Conservation (phyloP, 1,284 basidiomycete species). For the Cutaneotrichosporon sp. region DNA sequence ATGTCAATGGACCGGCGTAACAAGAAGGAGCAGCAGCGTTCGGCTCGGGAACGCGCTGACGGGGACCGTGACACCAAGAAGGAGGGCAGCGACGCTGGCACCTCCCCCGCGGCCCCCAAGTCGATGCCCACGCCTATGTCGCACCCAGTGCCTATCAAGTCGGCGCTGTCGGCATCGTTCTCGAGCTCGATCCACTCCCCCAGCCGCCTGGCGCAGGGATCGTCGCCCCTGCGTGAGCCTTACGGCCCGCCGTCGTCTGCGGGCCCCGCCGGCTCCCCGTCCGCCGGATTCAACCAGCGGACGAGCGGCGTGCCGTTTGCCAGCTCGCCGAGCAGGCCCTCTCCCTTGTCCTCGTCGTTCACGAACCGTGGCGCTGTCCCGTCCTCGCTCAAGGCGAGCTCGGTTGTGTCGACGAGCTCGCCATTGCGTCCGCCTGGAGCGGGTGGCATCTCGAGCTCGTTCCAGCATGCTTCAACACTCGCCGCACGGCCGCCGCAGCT, state of each 20-base stretch:
- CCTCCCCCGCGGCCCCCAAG: slow-evolving; percentile 11
- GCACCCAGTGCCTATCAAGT: slow-evolving; percentile 47
- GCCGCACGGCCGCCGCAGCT: slow-evolving; percentile 31
- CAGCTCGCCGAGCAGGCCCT: slow-evolving; percentile 45
- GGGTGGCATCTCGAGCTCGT: slow-evolving; percentile 40
- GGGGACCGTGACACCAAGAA: slow-evolving; percentile 9
- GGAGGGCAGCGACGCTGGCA: slow-evolving; percentile 19
- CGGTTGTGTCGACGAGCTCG: slow-evolving; percentile 33
- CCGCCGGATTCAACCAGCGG: slow-evolving; percentile 40
- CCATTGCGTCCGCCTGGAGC: slow-evolving; percentile 43
- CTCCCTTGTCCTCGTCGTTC: slow-evolving; percentile 44
- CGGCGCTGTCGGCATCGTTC: slow-evolving; percentile 42
- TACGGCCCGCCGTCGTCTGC: slow-evolving; percentile 45
- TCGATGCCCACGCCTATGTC: slow-evolving; percentile 23
- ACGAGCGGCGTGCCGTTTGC: slow-evolving; percentile 35
- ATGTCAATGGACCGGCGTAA: slow-evolving; percentile 97
- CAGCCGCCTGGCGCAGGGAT: slow-evolving; percentile 25
- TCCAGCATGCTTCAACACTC: slow-evolving; percentile 37
- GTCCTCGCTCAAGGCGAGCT: slow-evolving; percentile 38
- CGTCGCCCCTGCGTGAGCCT: slow-evolving; percentile 48
- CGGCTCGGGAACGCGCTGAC: slow-evolving; percentile 48
- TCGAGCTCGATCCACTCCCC: slow-evolving; percentile 30
- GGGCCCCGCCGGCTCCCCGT: slow-evolving; percentile 39
- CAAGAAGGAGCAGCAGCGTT: slow-evolving; percentile 88
- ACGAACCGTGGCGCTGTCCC: slow-evolving; percentile 17